These are phyloP conservation scores for Sugiyamaella americana DNA, from an alignment of 805 yeast genomes.

Conservation along the genomic window DNA sequence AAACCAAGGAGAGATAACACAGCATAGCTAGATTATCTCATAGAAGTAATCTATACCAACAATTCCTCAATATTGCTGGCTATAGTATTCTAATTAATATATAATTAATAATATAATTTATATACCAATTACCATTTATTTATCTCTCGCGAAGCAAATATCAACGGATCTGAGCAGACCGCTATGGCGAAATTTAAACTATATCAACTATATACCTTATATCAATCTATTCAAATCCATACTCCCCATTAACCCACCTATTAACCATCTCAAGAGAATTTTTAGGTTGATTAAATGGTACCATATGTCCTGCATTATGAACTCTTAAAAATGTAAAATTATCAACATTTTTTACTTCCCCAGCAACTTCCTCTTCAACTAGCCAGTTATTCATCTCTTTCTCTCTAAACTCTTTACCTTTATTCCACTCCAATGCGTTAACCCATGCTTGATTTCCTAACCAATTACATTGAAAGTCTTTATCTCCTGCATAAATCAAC, in stretches of 20 bases:
- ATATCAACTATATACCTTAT: neutral
- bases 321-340: constrained; percentile 77
- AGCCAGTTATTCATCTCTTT: constrained; percentile 33
- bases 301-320: constrained; percentile 94
- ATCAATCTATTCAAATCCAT: neutral
- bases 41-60: no score
- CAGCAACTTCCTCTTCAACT: constrained; percentile 37
- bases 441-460: constrained; percentile 89
- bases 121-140: neutral
- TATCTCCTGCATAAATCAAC: constrained; percentile 89
- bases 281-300: constrained; percentile 75
- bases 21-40: no score
- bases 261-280: constrained; percentile 71
- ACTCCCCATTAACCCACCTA: constrained; percentile 6
- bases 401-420: constrained; percentile 46
- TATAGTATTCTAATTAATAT: no score
- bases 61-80: neutral
- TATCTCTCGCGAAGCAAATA: no score
- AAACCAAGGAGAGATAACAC: no score
- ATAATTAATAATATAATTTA: no score
- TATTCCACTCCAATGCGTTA: constrained; percentile 56
- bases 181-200: no score
- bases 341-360: constrained; percentile 51
- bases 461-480: constrained; percentile 96
- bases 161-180: no score